These are phyloP conservation scores for Pisolithus albus DNA, from an alignment of 768 basidiomycete species.

Conservation along the genomic window DNA sequence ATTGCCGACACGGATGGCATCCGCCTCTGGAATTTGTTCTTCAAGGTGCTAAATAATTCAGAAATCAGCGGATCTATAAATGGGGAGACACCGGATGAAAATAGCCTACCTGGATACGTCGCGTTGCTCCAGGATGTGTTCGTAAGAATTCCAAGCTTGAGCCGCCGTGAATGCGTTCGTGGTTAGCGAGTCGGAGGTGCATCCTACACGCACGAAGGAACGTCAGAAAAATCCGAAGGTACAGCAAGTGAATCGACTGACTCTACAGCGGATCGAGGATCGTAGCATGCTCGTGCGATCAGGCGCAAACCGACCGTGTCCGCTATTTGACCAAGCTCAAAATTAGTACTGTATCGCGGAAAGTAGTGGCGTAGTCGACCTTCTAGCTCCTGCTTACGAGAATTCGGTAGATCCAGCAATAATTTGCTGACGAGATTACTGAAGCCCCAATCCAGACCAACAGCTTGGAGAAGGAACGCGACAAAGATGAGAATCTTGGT, in stretches of 20 bases:
- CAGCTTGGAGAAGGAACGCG: slow-evolving; percentile 35
- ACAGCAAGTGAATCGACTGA: slow-evolving; percentile 28
- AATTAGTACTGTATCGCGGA: not conserved
- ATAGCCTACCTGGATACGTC: slow-evolving; percentile 58
- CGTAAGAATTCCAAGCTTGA: slow-evolving; percentile 52
- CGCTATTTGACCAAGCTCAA: slow-evolving; percentile 37
- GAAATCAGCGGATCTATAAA: not conserved
- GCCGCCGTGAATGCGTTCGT: slow-evolving; percentile 39
- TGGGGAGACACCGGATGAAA: not conserved
- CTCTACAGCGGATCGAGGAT: slow-evolving; percentile 72
- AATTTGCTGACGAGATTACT: slow-evolving; percentile 41
- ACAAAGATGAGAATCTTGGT: slow-evolving; percentile 36
- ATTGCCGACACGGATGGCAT: slow-evolving; percentile 46
- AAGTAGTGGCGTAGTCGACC: slow-evolving; percentile 31
- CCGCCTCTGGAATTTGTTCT: slow-evolving; percentile 50
- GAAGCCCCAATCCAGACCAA: slow-evolving; percentile 52
- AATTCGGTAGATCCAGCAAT: slow-evolving; percentile 73
- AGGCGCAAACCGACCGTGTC: slow-evolving; percentile 81
- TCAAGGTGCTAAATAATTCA: slow-evolving; percentile 38
- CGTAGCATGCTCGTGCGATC: slow-evolving; percentile 79
- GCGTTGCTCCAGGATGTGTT: slow-evolving; percentile 75
- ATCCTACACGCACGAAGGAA: slow-evolving; percentile 39
- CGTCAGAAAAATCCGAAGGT: not conserved
- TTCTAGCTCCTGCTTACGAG: slow-evolving; percentile 75
- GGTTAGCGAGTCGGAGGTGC: slow-evolving; percentile 57